Evolutionary conservation across 495 filamentous ascomycete genomes (phyloP), one percentile per base, ranked within the genome.

Genomic region (Trichoderma parareesei): DNA sequence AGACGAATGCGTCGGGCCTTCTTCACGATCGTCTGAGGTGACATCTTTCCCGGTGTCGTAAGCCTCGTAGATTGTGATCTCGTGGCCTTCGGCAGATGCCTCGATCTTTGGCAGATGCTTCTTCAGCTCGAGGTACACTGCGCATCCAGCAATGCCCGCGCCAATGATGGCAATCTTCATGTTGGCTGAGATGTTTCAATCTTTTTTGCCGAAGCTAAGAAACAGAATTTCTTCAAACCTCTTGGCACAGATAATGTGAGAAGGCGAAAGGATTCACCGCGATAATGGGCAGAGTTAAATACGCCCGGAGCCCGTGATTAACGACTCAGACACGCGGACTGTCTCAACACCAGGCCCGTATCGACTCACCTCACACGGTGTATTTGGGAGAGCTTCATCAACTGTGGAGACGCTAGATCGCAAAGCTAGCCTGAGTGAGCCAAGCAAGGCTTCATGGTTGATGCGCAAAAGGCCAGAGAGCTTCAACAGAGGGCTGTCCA

Each of bases 131-230:
- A 84, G 75, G 64, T 83, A 83, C 43, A 73, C 71, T 8, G 79
- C 60, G 20, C 79, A 76, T 41, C 83, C 83, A 53, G 74, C 68
- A 65, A 84, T 81, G 49, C 83, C 83, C 48, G 70, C 82, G 59
- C 83, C 83, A 35, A 84, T 70, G 38, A 85, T 83, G 63, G 80
- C 74, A 64, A 85, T 80, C 65, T 80, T 82, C 83, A 84, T 84
- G 27, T 0, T 48, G 62, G 11, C 5, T 18, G 48, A 55, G 48
- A 1, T 0, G 48, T 13, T 46, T 27, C 27, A 27, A 27, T 27
- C 27, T 27, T 27, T 27, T 27, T 0, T 27, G 27, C 27, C 27
- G 27, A 27, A 27, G 27, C 1, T 27, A 27, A 27, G 27, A 27
- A 27, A 2, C 0, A 27, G 2, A 27, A 1, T 27, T 27, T 27